Conservation (phyloP, 805 yeast species). For the Lipomyces oligophaga region DNA sequence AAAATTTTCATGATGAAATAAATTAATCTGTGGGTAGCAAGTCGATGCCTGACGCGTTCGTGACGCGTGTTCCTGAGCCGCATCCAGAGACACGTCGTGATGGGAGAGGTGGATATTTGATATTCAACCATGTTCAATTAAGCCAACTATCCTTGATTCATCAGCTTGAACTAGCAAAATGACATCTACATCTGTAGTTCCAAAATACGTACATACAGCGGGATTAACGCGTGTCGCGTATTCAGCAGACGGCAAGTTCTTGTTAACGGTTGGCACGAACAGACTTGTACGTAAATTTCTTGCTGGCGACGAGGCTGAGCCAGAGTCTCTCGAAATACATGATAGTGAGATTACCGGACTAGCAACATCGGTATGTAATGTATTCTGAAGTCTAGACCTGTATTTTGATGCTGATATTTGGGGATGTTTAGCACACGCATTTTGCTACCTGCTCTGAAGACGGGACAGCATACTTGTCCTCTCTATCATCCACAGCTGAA, state of each 20-base stretch:
- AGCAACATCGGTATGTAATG: slow-evolving; percentile 28
- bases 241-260: slow-evolving; percentile 35
- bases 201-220: slow-evolving; percentile 38
- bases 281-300: slow-evolving; percentile 37
- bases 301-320: slow-evolving; percentile 35
- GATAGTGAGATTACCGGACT: slow-evolving; percentile 31
- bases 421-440: slow-evolving; percentile 12
- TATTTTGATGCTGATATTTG: background rate
- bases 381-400: background rate
- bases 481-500: slow-evolving; percentile 30
- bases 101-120: too few species aligned
- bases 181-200: too few species aligned
- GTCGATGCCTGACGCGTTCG: too few species aligned
- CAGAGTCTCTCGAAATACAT: slow-evolving; percentile 35
- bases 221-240: slow-evolving; percentile 38
- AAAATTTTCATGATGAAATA: too few species aligned
- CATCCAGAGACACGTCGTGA: too few species aligned
- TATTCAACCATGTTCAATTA: too few species aligned
- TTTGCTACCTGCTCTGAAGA: slow-evolving; percentile 46
- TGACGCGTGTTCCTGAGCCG: too few species aligned
- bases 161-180: too few species aligned
- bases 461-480: slow-evolving; percentile 39
- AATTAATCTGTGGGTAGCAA: too few species aligned
- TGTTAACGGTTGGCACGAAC: slow-evolving; percentile 39
- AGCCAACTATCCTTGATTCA: too few species aligned